Percentiles rank a stretch among this genome's conserved stretches.
Evolutionary conservation across 164 flowering plant species (phyloP).

Genomic region (Magnolia officinalis): DNA sequence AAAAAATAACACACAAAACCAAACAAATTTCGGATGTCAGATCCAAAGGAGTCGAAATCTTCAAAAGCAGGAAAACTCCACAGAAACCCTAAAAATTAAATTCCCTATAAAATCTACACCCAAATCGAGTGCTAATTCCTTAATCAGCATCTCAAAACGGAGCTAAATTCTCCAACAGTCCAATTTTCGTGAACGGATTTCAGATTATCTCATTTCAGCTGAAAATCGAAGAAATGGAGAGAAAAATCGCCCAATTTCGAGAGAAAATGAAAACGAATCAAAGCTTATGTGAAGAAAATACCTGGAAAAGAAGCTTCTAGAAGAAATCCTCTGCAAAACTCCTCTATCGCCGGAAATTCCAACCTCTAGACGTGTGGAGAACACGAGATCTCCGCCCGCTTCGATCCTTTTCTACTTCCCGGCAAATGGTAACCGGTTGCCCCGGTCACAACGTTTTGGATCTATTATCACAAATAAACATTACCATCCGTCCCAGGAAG

Average conservation of each 20-base stretch:
- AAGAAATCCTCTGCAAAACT: slow-evolving; percentile 1
- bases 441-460: background rate
- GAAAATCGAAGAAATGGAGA: background rate
- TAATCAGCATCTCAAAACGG: background rate
- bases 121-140: background rate
- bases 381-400: background rate
- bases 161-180: background rate
- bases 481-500: too few relatives aligned
- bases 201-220: background rate
- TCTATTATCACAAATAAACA: too few relatives aligned
- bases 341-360: background rate
- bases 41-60: too few relatives aligned
- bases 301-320: slow-evolving; percentile 1
- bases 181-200: background rate
- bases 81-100: background rate
- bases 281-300: background rate
- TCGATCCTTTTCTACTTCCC: background rate
- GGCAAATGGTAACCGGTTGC: background rate
- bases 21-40: background rate
- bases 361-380: slow-evolving; percentile 3
- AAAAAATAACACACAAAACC: background rate
- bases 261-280: background rate
- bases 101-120: background rate
- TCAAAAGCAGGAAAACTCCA: background rate
- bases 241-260: background rate